Conservation (phyloP, 2,329 filamentous ascomycete genomes). For the Whalleya microplaca region DNA sequence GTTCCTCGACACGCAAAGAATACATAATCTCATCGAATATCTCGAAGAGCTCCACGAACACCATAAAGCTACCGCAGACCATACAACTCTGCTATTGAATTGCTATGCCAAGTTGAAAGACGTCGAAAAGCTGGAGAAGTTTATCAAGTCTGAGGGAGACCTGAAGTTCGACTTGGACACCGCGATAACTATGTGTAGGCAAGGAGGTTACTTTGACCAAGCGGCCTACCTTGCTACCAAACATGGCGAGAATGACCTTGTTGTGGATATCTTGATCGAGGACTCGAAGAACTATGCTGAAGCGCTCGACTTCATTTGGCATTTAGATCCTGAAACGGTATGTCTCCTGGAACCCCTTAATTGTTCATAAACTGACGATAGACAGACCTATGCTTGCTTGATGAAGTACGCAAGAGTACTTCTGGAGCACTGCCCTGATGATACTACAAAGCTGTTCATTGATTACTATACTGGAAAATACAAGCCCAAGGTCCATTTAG, state of each 20-base stretch:
- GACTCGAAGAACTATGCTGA: conserved; percentile 90
- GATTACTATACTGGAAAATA: conserved; percentile 93
- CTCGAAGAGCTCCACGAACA: conserved; percentile 95
- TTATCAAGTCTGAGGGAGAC: conserved; percentile 94
- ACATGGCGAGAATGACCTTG: conserved; percentile 89
- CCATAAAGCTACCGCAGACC: conserved; percentile 89
- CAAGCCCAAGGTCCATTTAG: conserved; percentile 67
- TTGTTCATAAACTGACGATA: conserved; percentile 15
- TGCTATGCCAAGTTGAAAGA: conserved; percentile 99
- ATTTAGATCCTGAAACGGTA: conserved; percentile 77
- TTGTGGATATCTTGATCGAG: conserved; percentile 94
- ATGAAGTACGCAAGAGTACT: conserved; percentile 96
- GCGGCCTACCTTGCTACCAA: conserved; percentile 94
- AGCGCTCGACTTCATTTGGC: conserved; percentile 89
- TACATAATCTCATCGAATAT: conserved; percentile 97
- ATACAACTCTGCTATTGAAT: conserved; percentile 91
- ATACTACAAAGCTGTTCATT: conserved; percentile 86
- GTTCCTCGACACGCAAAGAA: conserved; percentile 95
- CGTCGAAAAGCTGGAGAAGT: conserved; percentile 91
- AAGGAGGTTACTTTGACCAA: conserved; percentile 96
- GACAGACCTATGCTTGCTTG: conserved; percentile 79
- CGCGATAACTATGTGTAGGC: conserved; percentile 94
- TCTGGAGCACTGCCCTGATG: conserved; percentile 80
- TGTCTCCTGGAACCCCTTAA: conserved; percentile 36
- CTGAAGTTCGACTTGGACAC: conserved; percentile 97